These are phyloP conservation scores for Erysiphe pulchra DNA, from an alignment of 2,329 filamentous ascomycete species.

Conservation along the genomic window DNA sequence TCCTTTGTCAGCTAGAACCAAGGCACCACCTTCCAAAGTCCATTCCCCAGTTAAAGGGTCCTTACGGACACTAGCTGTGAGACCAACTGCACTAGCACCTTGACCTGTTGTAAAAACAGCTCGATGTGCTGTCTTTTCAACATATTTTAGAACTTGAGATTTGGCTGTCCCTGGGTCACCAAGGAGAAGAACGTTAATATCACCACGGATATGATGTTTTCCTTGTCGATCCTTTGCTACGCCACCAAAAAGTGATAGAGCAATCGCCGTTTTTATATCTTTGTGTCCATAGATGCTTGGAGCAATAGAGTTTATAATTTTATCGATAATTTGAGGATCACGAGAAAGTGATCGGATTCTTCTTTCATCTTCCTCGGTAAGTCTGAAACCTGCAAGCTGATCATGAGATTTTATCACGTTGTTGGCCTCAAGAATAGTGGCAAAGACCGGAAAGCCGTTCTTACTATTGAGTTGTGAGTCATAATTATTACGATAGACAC, in stretches of 20 bases:
- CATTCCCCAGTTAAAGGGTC: conserved; percentile 91
- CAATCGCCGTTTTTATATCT: conserved; percentile 92
- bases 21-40: conserved; percentile 85
- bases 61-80: conserved; percentile 85
- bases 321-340: conserved; percentile 79
- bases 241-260: conserved; percentile 80
- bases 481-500: conserved; percentile 95
- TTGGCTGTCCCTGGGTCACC: conserved; percentile 96
- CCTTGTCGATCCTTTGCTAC: conserved; percentile 80
- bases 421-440: conserved; percentile 91
- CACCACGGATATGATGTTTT: conserved; percentile 72
- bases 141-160: conserved; percentile 90
- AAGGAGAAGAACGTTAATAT: conserved; percentile 91
- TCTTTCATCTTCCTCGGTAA: conserved; percentile 87
- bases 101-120: conserved; percentile 96
- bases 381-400: conserved; percentile 81
- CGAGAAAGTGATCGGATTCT: conserved; percentile 68
- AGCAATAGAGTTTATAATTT: conserved; percentile 76
- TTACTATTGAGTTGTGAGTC: conserved; percentile 95
- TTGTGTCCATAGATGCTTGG: conserved; percentile 93
- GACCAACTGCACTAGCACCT: conserved; percentile 87
- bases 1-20: conserved; percentile 83
- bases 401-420: conserved; percentile 94
- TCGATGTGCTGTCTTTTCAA: conserved; percentile 89
- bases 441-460: conserved; percentile 95